Evolutionary conservation across 2,329 filamentous ascomycete species (phyloP).

Genomic region (Fusarium verticillioides): DNA sequence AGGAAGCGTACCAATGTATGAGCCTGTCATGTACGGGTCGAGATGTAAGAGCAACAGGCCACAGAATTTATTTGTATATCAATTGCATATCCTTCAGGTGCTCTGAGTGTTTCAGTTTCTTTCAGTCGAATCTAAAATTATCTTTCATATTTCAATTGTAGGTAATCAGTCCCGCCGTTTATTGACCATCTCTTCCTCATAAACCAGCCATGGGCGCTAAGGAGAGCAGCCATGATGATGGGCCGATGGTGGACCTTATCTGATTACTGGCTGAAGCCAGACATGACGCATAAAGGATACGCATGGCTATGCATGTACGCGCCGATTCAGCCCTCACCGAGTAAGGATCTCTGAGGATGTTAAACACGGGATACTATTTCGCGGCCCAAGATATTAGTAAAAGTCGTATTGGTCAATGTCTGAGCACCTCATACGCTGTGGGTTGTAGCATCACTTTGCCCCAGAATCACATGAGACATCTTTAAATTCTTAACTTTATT

Average conservation of each 20-base stretch:
- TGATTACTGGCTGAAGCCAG: constrained; percentile 5
- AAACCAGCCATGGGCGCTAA: constrained; percentile 21
- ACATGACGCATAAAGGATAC: constrained; percentile 16
- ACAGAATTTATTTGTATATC: not conserved
- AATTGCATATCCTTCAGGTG: not conserved
- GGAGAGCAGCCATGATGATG: constrained; percentile 33
- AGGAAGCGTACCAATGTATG: not conserved
- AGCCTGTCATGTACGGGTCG: constrained; percentile 8
- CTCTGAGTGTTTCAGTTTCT: too few relatives aligned
- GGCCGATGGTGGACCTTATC: constrained; percentile 29
- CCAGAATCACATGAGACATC: not conserved
- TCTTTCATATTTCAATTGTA: not conserved
- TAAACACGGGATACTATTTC: not conserved
- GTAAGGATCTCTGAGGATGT: not conserved
- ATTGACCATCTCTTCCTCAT: constrained; percentile 4
- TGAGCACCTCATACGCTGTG: not conserved
- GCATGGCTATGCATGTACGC: constrained; percentile 12
- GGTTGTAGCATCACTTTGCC: not conserved
- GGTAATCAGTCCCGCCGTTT: not conserved
- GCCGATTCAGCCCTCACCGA: constrained; percentile 4
- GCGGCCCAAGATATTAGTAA: not conserved
- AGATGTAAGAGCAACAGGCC: not conserved
- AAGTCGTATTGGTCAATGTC: not conserved
- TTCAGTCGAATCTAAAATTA: not conserved
- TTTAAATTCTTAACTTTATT: not conserved